Evolutionary conservation across 257 asterid genomes (phyloP), one percentile per base, ranked within the genome.

Genomic region (Lithospermum erythrorhizon): DNA sequence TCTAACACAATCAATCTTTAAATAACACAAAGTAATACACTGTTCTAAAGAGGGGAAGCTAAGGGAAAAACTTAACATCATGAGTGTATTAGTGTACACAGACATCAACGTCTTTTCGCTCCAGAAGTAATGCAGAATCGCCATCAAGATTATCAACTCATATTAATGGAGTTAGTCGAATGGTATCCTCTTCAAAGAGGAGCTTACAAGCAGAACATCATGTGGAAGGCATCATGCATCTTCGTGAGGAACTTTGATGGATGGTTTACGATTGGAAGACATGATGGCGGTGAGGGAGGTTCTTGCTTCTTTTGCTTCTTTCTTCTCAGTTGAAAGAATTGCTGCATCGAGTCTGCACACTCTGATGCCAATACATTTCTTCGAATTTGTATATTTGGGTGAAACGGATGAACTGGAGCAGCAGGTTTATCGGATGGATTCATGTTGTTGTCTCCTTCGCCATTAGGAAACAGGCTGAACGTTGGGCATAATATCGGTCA

Each of bases 371-470:
- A 69, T 21, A 93, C 85, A 23, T 90, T 87, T 56, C 96, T 81
- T 63, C 97, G 75, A 19, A 93, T 76, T 0, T 24, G 74, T 58
- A 93, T 86, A 48, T 84, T 84, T 29, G 99, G 94, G 74, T 93
- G 99, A 82, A 93, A 93, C 4, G 99, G 99, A 57, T 93, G 99
- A 55, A 84, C 73, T 1, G 99, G 99, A 53, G 97, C 85, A 67
- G 87, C 59, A 18, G 94, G 84, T 68, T 86, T 84, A 30, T 86
- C 90, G 49, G 72, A 68, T 79, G 69, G 65, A 62, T 80, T 90
- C 65, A 52, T 54, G n/a, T 57, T 79, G 53, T 59, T 77, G 71
- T 62, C 88, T 52, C 76, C 83, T 19, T 78, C 94, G 35, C 91
- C 85, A 70, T 55, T 75, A 0, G 99, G 97, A 57, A 93, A 89